Conservation (phyloP, 495 filamentous ascomycete genomes). For the Bathelium albidoporum region DNA sequence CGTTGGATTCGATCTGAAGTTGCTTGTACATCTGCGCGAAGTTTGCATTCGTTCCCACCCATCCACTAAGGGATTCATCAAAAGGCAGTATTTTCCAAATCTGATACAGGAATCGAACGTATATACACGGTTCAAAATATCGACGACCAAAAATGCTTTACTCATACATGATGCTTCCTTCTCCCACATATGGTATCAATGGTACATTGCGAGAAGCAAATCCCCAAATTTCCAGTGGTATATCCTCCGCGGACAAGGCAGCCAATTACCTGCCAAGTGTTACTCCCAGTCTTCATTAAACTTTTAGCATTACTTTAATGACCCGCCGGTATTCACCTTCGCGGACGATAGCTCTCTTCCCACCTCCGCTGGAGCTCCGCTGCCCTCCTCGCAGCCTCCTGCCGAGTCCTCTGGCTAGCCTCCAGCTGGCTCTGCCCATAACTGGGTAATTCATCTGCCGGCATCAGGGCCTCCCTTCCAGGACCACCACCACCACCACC, state of each 20-base stretch:
- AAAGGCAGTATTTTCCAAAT: background rate
- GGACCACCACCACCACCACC: background rate
- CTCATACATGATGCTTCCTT: background rate
- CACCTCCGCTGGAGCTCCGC: background rate
- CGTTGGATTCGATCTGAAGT: too few species aligned
- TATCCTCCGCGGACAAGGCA: background rate
- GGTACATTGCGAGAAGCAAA: slow-evolving; percentile 4
- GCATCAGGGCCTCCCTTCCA: background rate
- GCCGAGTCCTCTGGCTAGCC: background rate
- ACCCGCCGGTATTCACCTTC: background rate
- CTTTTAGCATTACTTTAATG: too few species aligned
- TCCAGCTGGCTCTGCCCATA: slow-evolving; percentile 1
- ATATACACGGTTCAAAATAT: background rate
- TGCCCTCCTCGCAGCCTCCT: background rate
- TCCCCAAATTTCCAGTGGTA: slow-evolving; percentile 2
- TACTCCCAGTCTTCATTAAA: too few species aligned
- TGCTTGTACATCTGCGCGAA: too few species aligned
- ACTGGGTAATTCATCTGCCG: background rate
- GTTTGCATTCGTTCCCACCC: background rate
- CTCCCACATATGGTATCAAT: background rate
- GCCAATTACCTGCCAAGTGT: background rate
- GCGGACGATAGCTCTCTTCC: background rate
- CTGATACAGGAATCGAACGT: background rate
- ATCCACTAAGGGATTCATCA: background rate
- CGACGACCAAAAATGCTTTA: background rate